phyloP scores from a whole-genome alignment of 306 rosid genomes.

The Echinosophora koreensis region DNA sequence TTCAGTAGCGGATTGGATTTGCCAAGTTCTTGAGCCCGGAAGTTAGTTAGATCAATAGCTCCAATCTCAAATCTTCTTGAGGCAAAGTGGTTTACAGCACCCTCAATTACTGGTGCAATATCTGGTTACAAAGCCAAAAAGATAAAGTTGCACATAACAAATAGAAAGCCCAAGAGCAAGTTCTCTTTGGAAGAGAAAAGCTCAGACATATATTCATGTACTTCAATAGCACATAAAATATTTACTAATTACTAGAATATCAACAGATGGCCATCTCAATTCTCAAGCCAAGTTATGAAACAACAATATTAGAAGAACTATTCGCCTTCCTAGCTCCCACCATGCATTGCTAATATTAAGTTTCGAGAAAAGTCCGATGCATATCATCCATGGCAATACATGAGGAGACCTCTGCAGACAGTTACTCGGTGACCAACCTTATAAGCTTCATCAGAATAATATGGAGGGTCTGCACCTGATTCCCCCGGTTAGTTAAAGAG shows the following conservation, averaged over 20 bases:
- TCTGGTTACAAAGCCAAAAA: conserved; percentile 59
- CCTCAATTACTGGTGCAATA: conserved; percentile 97
- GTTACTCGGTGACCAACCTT: too few relatives aligned
- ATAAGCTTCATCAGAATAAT: too few relatives aligned
- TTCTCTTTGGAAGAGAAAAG: conserved; percentile 23
- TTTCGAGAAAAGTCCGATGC: too few relatives aligned
- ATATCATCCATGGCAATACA: too few relatives aligned
- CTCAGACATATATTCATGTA: conserved; percentile 1
- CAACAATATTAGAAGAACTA: background rate
- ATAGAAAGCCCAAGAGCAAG: conserved; percentile 19
- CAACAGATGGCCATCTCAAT: conserved; percentile 19
- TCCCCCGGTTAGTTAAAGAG: background rate
- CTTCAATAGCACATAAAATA: conserved; percentile 25
- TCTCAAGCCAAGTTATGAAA: conserved; percentile 18
- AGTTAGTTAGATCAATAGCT: too few relatives aligned
- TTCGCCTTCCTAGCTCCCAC: conserved; percentile 39
- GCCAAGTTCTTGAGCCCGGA: conserved; percentile 88
- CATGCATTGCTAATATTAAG: background rate
- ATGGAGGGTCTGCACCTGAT: too few relatives aligned
- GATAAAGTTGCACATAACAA: conserved; percentile 30
- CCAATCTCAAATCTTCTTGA: too few relatives aligned
- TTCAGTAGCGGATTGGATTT: conserved; percentile 79
- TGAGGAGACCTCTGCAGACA: too few relatives aligned
- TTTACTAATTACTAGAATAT: conserved; percentile 4
- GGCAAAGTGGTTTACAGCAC: conserved; percentile 99